Conservation (phyloP, 2,329 filamentous ascomycete species). For the Epichloe aotearoae region DNA sequence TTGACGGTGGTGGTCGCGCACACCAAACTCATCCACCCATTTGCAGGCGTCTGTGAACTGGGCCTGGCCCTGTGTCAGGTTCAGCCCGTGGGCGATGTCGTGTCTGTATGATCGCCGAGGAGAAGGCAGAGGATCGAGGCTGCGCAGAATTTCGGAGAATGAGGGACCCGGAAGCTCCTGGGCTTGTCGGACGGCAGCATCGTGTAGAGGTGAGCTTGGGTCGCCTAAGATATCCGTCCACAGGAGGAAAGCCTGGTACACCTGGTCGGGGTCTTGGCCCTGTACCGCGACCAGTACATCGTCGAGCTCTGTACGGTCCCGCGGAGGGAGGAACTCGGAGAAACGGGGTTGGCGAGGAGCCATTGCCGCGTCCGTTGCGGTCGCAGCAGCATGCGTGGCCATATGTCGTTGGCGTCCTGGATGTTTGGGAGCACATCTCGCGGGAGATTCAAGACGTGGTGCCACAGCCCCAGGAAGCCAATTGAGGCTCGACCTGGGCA, state of each 20-base stretch:
- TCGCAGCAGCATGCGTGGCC: slow-evolving; percentile 9
- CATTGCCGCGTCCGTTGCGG: slow-evolving; percentile 4
- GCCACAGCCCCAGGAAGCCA: slow-evolving; percentile 5
- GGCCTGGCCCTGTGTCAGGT: slow-evolving; percentile 26
- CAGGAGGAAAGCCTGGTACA: slow-evolving; percentile 14
- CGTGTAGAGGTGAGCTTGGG: slow-evolving; percentile 8
- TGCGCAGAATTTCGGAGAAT: slow-evolving; percentile 50
- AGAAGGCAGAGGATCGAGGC: slow-evolving; percentile 42
- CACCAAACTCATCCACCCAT: slow-evolving; percentile 29
- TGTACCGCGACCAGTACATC: slow-evolving; percentile 20
- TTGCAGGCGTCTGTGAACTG: slow-evolving; percentile 23
- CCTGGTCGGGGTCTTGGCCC: slow-evolving; percentile 11
- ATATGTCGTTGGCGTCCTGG: slow-evolving; percentile 12
- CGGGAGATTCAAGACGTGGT: slow-evolving; percentile 13
- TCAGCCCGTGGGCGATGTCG: slow-evolving; percentile 31
- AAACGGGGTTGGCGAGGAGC: slow-evolving; percentile 2
- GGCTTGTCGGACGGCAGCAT: slow-evolving; percentile 18
- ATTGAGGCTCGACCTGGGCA: slow-evolving; percentile 13
- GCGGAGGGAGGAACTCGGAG: slow-evolving; percentile 6
- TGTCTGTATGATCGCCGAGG: slow-evolving; percentile 32
- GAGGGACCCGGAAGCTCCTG: slow-evolving; percentile 34
- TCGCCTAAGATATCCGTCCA: slow-evolving; percentile 16
- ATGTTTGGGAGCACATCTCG: slow-evolving; percentile 6
- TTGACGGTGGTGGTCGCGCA: slow-evolving; percentile 26
- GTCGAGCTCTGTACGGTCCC: slow-evolving; percentile 11